Base-by-base conservation (phyloP, 2,329 filamentous ascomycete genomes). In the Pseudocercospora crystallina region DNA sequence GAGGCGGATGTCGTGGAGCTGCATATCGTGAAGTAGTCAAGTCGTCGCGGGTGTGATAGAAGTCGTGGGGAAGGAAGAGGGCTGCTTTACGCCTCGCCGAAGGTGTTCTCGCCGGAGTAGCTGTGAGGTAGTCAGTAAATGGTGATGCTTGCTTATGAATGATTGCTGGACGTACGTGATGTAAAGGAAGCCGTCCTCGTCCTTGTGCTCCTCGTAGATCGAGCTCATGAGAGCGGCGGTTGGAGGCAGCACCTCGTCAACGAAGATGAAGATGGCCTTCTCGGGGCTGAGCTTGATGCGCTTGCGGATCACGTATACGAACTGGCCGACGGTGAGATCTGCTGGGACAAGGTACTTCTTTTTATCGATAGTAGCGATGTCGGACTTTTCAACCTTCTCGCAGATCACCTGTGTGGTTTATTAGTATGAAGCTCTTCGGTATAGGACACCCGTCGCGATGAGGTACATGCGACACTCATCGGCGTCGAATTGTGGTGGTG, bases 181-280 rank as follows among this genome's bases (percentile, higher is more conserved):
- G 80, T 99, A 99, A 54, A 99, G 82, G 80, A 97, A 96, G 43
- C 89, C 90, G 67, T 85, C 82, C 72, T 86, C 83, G 65, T 85
- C 82, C 67, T 99, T 97, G 84, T 99, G 94, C 76, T 97, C 92
- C 75, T 99, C 94, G 73, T 99, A 99, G 77, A 99, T 97, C 74
- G 89, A 95, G 80, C 90, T 96, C 94, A 99, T 99, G 47, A 99
- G 84, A 53, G 94, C 94, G 53, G 94, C 94, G 8, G 94, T 97
- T 2, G 94, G 94, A 44, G 94, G 94, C 49, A 99, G 82, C 44
- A 96, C 92, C 77, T 97, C 94, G 72, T 97, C 92, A 69, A 99
- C 94, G 77, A 97, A 99, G 82, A 99, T 97, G 82, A 99, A 99
- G 79, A 99, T 99, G 71, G 94, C 94, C 83, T 99, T 99, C 80